These are phyloP conservation scores for Fragaria iinumae DNA, from an alignment of 306 rosid species.

Conservation along the genomic window DNA sequence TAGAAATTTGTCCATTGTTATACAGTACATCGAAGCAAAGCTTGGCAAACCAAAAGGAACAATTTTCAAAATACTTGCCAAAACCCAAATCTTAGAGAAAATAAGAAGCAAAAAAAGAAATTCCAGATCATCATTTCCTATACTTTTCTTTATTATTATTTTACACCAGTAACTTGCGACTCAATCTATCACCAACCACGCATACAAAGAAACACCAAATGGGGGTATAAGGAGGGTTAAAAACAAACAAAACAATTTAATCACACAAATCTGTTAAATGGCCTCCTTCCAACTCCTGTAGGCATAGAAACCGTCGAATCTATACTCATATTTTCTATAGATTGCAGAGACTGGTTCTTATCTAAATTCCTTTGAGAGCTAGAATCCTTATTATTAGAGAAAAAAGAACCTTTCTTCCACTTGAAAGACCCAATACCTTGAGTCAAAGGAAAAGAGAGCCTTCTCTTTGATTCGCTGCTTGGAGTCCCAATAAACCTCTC, in stretches of 20 bases:
- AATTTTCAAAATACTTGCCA: constrained; percentile 2
- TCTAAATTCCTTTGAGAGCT: constrained; percentile 51
- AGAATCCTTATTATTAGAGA: constrained; percentile 54
- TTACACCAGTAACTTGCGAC: constrained; percentile 46
- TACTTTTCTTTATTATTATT: constrained; percentile 18
- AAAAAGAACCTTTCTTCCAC: constrained; percentile 68
- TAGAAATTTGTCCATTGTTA: no score
- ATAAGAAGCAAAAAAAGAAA: background rate
- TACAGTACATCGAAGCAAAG: no score
- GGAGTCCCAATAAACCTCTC: constrained; percentile 78
- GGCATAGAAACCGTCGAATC: constrained; percentile 89
- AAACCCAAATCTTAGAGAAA: background rate
- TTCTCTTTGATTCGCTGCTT: constrained; percentile 64
- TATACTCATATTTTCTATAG: constrained; percentile 68
- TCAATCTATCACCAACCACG: constrained; percentile 62
- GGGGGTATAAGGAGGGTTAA: constrained; percentile 30
- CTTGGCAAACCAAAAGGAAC: constrained; percentile 18
- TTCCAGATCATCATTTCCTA: constrained; percentile 7
- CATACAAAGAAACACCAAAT: constrained; percentile 43
- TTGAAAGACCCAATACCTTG: constrained; percentile 82
- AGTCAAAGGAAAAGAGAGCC: constrained; percentile 71
- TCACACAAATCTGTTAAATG: constrained; percentile 99
- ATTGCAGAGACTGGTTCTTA: constrained; percentile 57
- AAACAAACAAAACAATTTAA: constrained; percentile 29
- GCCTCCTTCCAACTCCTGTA: constrained; percentile 76